Evolutionary conservation across 2,329 filamentous ascomycete species (phyloP).

Genomic region (Hawksworthiomyces lignivorus): DNA sequence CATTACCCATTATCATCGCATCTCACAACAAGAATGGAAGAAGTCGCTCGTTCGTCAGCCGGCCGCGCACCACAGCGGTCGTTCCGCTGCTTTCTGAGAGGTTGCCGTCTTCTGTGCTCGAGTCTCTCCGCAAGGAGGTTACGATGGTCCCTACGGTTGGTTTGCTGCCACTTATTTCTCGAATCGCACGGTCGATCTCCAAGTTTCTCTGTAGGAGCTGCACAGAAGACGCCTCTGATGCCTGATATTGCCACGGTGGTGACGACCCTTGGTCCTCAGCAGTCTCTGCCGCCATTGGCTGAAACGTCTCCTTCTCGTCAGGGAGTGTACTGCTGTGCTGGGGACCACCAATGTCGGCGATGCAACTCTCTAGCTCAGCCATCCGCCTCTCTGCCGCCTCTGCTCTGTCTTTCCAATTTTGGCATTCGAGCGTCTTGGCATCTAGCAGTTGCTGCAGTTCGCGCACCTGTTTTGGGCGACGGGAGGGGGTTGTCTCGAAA

Average conservation of each 20-base stretch:
- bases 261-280: not conserved
- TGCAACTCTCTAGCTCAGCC: constrained; percentile 33
- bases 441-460: constrained; percentile 39
- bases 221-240: not conserved
- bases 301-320: not conserved
- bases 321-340: too few relatives aligned
- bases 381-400: constrained; percentile 48
- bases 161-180: not conserved
- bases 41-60: constrained; percentile 4
- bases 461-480: not conserved
- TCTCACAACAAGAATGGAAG: constrained; percentile 7
- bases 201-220: not conserved
- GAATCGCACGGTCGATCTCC: not conserved
- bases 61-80: constrained; percentile 6
- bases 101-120: constrained; percentile 5
- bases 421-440: constrained; percentile 31
- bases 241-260: constrained; percentile 3
- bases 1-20: not conserved
- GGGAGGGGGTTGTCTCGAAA: too few relatives aligned
- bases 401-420: constrained; percentile 47
- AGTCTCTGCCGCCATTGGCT: not conserved
- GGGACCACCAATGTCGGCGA: not conserved
- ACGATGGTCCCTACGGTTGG: too few relatives aligned
- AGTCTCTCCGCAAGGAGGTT: not conserved
- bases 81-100: constrained; percentile 7